phyloP scores from a whole-genome alignment of 495 filamentous ascomycete genomes.

The Aspergillus kassunensis region DNA sequence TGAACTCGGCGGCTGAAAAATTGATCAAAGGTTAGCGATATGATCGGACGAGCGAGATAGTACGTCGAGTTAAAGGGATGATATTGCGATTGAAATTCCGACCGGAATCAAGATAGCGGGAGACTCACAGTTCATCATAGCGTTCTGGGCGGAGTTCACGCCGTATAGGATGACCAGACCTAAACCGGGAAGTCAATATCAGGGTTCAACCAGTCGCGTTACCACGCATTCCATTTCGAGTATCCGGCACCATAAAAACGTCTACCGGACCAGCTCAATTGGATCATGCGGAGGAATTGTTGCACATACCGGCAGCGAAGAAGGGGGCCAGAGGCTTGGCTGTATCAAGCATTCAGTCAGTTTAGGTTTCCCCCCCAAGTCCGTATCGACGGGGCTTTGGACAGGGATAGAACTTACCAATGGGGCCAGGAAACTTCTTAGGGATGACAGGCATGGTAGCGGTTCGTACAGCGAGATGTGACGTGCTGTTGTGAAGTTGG shows the following conservation, averaged over 20 bases:
- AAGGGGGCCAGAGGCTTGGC: conserved; percentile 87
- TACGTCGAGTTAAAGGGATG: too few relatives aligned
- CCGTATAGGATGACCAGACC: conserved; percentile 82
- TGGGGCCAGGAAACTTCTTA: conserved; percentile 87
- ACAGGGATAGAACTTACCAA: conserved; percentile 62
- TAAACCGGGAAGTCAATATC: conserved; percentile 37
- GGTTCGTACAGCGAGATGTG: conserved; percentile 14
- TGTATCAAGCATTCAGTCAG: conserved; percentile 44
- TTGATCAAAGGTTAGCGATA: conserved; percentile 21
- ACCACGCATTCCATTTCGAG: background rate
- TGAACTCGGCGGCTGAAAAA: conserved; percentile 76
- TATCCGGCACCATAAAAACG: background rate
- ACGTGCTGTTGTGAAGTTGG: conserved; percentile 25
- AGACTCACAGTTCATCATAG: conserved; percentile 68
- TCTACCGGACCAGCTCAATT: background rate
- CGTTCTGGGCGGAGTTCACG: conserved; percentile 69
- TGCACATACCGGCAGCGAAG: conserved; percentile 81
- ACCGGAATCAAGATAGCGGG: background rate
- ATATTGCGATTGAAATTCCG: background rate
- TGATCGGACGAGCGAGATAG: background rate
- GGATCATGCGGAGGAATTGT: background rate
- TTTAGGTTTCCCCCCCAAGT: conserved; percentile 3
- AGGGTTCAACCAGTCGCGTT: conserved; percentile 20
- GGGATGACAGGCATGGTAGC: conserved; percentile 74
- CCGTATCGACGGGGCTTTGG: background rate